phyloP scores from a whole-genome alignment of 2,329 filamentous ascomycete species.

The Epicoccum sorghinum region DNA sequence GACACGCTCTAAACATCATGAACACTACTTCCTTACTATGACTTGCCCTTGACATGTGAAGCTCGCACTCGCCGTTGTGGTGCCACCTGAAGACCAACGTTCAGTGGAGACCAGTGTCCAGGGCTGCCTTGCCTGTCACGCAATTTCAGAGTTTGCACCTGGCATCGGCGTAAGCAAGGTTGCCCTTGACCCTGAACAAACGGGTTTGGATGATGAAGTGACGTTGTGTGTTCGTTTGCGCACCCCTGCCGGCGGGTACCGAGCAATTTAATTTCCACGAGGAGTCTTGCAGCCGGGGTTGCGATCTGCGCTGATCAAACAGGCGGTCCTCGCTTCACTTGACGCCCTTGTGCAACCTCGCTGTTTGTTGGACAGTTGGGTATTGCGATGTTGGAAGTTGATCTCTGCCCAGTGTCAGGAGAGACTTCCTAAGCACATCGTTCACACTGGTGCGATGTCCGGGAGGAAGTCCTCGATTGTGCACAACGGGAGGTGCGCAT shows the following conservation, averaged over 20 bases:
- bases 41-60: neutral
- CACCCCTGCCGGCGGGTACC: slow-evolving; percentile 8
- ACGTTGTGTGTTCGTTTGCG: slow-evolving; percentile 2
- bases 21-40: neutral
- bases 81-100: neutral
- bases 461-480: too few relatives aligned
- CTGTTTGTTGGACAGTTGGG: neutral
- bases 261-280: slow-evolving; percentile 14
- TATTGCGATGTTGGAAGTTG: neutral
- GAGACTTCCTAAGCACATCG: neutral
- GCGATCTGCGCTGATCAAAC: slow-evolving; percentile 17
- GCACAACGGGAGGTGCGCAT: too few relatives aligned
- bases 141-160: neutral
- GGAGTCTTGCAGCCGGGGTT: slow-evolving; percentile 7
- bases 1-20: neutral
- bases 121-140: slow-evolving; percentile 1
- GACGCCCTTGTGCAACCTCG: slow-evolving; percentile 1
- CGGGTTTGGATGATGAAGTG: slow-evolving; percentile 4
- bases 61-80: neutral
- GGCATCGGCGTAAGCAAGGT: slow-evolving; percentile 5
- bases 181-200: neutral
- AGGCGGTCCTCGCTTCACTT: slow-evolving; percentile 11
- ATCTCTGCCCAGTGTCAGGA: too few relatives aligned
- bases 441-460: neutral
- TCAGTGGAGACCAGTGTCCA: neutral